A percentile compares a stretch with the other conserved stretches of the same genome.
phyloP scores from a whole-genome alignment of 257 asterid genomes.

The Eustoma russellianum region DNA sequence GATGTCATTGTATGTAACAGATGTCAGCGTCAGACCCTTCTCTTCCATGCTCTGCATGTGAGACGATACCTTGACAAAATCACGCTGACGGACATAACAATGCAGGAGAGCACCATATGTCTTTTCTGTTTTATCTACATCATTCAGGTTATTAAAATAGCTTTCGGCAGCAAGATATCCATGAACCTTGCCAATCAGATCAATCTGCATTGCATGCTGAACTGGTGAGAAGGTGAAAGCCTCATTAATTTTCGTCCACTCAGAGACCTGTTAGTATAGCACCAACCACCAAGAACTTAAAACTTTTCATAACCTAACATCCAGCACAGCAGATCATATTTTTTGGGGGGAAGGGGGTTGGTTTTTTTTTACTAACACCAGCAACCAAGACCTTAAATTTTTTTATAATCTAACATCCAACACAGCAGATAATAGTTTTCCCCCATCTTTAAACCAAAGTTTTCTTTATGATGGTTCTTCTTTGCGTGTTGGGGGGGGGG shows the following conservation, averaged over 20 bases:
- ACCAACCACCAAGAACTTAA: neutral
- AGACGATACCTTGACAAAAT: conserved; percentile 36
- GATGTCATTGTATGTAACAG: conserved; percentile 52
- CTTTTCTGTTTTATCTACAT: conserved; percentile 50
- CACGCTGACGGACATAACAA: conserved; percentile 57
- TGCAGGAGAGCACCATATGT: conserved; percentile 82
- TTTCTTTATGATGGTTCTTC: no score
- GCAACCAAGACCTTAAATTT: neutral
- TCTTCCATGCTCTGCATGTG: conserved; percentile 57
- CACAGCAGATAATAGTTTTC: no score
- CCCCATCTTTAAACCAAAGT: no score
- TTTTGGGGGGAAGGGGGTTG: no score
- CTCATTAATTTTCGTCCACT: conserved; percentile 49
- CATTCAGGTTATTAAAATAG: conserved; percentile 51
- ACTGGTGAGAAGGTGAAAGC: conserved; percentile 38
- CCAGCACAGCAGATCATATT: no score
- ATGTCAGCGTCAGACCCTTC: conserved; percentile 41
- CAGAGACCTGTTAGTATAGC: conserved; percentile 40
- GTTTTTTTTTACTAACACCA: no score
- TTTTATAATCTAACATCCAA: neutral
- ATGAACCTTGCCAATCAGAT: conserved; percentile 67
- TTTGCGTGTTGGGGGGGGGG: no score
- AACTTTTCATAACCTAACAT: neutral
- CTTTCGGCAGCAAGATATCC: conserved; percentile 56
- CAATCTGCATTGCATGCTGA: conserved; percentile 80